phyloP scores from a whole-genome alignment of 805 yeast species.

The Kluyveromyces wickerhamii region DNA sequence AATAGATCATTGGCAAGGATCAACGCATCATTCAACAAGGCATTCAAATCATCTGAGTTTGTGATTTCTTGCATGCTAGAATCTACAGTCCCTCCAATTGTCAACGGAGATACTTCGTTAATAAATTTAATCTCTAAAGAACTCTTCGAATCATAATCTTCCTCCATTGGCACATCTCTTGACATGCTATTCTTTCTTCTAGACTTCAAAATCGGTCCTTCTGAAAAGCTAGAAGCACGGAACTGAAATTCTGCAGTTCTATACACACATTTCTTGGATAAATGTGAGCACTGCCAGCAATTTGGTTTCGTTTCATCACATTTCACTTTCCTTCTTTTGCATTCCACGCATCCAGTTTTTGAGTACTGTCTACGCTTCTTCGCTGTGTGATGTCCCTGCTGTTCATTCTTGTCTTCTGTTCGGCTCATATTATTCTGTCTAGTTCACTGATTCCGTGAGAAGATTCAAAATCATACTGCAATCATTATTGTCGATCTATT shows the following conservation, averaged over 20 bases:
- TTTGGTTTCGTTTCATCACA: constrained; percentile 10
- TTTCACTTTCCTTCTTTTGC: constrained; percentile 13
- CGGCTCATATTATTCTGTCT: too few relatives aligned
- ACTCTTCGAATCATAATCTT: neutral
- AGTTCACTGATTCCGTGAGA: too few relatives aligned
- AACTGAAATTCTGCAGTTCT: neutral
- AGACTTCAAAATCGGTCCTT: neutral
- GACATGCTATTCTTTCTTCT: neutral
- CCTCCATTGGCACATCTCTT: neutral
- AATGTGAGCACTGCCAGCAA: constrained; percentile 11
- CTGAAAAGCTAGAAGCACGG: neutral
- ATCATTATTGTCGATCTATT: too few relatives aligned
- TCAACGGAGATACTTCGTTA: too few relatives aligned
- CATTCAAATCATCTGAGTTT: constrained; percentile 4
- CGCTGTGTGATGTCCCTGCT: too few relatives aligned
- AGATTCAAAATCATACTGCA: too few relatives aligned
- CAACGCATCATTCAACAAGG: constrained; percentile 9
- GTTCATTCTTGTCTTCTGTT: too few relatives aligned
- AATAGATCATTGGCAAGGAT: constrained; percentile 9
- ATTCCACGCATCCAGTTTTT: constrained; percentile 11
- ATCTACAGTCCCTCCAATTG: too few relatives aligned
- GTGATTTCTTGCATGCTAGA: too few relatives aligned
- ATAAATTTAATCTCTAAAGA: too few relatives aligned
- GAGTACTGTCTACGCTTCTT: constrained; percentile 10
- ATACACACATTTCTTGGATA: constrained; percentile 9